Evolutionary conservation across 148 eudicot species (phyloP), one percentile per base, ranked within the genome.

Genomic region (Tetragonia tetragonoides): DNA sequence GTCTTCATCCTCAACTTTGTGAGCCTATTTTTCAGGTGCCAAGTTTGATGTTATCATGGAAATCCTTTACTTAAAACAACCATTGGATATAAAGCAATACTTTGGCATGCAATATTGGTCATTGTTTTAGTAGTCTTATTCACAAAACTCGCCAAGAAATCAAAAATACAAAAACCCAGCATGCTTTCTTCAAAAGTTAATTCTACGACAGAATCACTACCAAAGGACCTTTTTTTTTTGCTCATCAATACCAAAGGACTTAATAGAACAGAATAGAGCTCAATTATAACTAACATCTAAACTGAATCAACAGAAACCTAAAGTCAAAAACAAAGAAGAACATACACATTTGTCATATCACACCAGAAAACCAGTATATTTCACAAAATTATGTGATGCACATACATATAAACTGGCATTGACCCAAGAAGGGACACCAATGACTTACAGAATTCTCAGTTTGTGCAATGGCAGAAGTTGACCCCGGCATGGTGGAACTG

Each of bases 21-120:
- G 90, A 80, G 75, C 80, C 83, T 87, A 89, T 78, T 90, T 92
- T 37, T 71, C 81, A 81, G 92, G 89, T 47, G 91, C 87, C n/a
- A 87, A 28, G 83, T 80, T 87, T 92, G 72, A 81, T 72, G 87
- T 84, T 76, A 66, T 70, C 74, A 39, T 64, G 75, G 17, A 75
- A 77, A 67, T 82, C 87, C 56, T 73, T 82, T 28, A 28, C 34
- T 41, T 38, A 39, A 28, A 28, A 1, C 68, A 69, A 64, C 38
- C 15, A n/a, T 57, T 60, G 10, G 8, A 40, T 73, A 64, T 7
- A 10, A 40, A 37, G 28, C 0, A 66, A 54, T 38, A 70, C 24
- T 17, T 28, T 21, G 14, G 61, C 17, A 77, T 68, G 54, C 56
- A n/a, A 46, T n/a, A 10, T 37, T 10, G 3, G 20, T 66, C 68